Percentiles rank a stretch among this genome's conserved stretches.
phyloP scores from a whole-genome alignment of 23 red algal species.

The Agarophyton chilense region DNA sequence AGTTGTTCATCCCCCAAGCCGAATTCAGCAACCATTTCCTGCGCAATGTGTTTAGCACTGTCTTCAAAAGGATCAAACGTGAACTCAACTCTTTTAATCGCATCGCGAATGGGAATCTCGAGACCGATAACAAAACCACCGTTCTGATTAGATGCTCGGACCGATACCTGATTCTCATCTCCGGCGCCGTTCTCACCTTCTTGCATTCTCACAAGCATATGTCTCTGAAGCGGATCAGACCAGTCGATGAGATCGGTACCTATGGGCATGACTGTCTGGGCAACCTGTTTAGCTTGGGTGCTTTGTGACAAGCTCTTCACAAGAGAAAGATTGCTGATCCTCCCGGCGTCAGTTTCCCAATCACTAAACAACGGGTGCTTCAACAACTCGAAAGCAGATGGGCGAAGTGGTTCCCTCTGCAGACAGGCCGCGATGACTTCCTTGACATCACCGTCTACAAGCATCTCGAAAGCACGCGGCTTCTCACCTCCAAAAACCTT shows the following conservation, averaged over 20 bases:
- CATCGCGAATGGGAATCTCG: conserved; percentile 84
- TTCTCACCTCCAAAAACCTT: conserved; percentile 93
- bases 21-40: conserved; percentile 96
- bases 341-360: conserved; percentile 91
- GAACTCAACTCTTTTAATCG: conserved; percentile 91
- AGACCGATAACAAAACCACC: conserved; percentile 74
- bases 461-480: conserved; percentile 69
- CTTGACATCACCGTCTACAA: conserved; percentile 85
- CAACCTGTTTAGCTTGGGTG: not conserved
- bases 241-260: conserved; percentile 55
- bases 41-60: conserved; percentile 74
- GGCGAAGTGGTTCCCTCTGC: conserved; percentile 77
- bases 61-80: conserved; percentile 91
- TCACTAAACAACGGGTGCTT: conserved; percentile 87
- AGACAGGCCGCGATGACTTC: conserved; percentile 88
- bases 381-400: conserved; percentile 80
- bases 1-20: conserved; percentile 65
- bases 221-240: conserved; percentile 47
- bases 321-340: conserved; percentile 72
- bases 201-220: conserved; percentile 47
- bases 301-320: conserved; percentile 35
- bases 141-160: conserved; percentile 41
- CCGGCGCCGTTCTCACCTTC: conserved; percentile 32
- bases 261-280: not conserved
- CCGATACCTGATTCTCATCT: conserved; percentile 54